phyloP scores from a whole-genome alignment of 106 monocot species.

The Dioscorea alata region DNA sequence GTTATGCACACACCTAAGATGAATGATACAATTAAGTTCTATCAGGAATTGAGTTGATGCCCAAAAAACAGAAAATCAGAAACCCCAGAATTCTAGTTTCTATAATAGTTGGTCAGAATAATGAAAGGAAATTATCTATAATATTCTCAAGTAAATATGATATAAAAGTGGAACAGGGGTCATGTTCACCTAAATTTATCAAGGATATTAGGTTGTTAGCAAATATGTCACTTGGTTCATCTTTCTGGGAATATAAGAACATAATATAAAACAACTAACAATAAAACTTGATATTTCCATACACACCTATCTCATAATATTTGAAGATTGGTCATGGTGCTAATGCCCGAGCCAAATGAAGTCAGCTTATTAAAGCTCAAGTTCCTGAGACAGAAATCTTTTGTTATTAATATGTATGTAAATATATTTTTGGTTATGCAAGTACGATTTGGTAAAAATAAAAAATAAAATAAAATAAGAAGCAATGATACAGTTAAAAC shows the following conservation, averaged over 20 bases:
- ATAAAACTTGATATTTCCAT: background rate
- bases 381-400: constrained; percentile 20
- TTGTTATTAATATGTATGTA: background rate
- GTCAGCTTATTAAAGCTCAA: constrained; percentile 57
- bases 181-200: no score
- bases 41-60: no score
- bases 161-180: no score
- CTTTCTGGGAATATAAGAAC: background rate
- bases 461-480: background rate
- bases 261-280: background rate
- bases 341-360: constrained; percentile 42
- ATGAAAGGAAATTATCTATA: no score
- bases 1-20: background rate
- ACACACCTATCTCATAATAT: constrained; percentile 79
- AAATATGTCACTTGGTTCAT: no score
- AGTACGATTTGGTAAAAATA: background rate
- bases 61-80: no score
- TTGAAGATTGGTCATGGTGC: constrained; percentile 58
- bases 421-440: no score
- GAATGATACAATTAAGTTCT: background rate
- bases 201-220: no score
- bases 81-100: no score
- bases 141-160: no score
- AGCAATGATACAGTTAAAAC: background rate
- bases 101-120: no score